Conservation (phyloP, 192 early-diverging fungal species). For the Linnemannia exigua region DNA sequence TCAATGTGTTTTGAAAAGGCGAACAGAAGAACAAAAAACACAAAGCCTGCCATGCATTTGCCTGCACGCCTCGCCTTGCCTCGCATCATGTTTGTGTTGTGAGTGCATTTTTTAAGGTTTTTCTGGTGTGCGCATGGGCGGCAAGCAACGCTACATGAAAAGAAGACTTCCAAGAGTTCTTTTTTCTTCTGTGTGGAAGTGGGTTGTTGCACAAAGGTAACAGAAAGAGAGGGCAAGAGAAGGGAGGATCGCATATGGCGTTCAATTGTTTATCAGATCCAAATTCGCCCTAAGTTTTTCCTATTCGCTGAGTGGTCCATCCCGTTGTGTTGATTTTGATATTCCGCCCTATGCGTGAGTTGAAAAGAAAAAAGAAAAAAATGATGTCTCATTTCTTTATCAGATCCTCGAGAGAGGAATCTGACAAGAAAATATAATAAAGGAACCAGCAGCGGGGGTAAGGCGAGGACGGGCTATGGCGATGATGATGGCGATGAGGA, state of each 20-base stretch:
- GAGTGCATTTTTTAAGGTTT: constrained; percentile 1
- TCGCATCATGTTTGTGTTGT: not conserved
- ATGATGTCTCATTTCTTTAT: not conserved
- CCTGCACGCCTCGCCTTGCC: not conserved
- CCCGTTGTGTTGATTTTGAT: not conserved
- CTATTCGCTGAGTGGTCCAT: constrained; percentile 8
- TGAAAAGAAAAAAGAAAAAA: too few relatives aligned
- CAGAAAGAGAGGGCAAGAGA: not conserved
- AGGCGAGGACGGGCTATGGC: not conserved
- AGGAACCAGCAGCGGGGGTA: not conserved
- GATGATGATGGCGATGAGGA: not conserved
- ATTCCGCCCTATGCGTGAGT: not conserved
- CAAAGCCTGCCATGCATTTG: not conserved
- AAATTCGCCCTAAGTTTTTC: not conserved
- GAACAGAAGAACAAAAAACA: not conserved
- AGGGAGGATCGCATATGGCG: too few relatives aligned
- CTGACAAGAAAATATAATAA: not conserved
- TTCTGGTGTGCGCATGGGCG: constrained; percentile 1
- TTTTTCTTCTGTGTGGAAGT: not conserved
- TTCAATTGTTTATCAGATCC: not conserved
- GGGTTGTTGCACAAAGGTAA: not conserved
- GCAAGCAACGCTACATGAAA: not conserved
- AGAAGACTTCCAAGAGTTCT: not conserved
- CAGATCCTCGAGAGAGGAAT: not conserved
- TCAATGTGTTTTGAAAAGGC: not conserved